A percentile compares a stretch with the other conserved stretches of the same genome.
Conservation (phyloP, 345 rosid genomes). For the Syzygium aromaticum region DNA sequence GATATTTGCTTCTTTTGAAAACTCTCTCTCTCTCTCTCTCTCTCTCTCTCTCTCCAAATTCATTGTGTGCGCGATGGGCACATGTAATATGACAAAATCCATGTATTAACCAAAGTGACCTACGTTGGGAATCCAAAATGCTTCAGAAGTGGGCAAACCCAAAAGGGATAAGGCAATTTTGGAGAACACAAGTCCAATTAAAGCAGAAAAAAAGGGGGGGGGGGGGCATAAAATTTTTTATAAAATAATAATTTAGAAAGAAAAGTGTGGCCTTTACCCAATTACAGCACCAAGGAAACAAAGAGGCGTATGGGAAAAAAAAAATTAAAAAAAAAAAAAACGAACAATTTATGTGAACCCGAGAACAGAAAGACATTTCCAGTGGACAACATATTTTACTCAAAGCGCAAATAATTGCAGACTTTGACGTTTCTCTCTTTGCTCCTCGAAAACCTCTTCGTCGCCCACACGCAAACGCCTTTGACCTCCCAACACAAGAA, state of each 20-base stretch:
- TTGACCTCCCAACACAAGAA: constrained; percentile 27
- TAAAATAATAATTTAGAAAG: background rate
- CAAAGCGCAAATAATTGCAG: constrained; percentile 32
- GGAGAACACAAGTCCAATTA: background rate
- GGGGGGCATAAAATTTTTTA: background rate
- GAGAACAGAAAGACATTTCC: constrained; percentile 5
- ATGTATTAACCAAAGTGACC: background rate
- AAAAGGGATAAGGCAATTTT: background rate
- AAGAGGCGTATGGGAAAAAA: background rate
- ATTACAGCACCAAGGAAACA: background rate
- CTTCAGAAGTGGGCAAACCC: constrained; percentile 22
- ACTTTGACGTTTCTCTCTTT: constrained; percentile 31
- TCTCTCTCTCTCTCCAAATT: background rate
- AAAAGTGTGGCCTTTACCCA: background rate
- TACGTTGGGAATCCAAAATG: constrained; percentile 4
- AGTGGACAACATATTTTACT: constrained; percentile 13
- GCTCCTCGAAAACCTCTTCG: constrained; percentile 14
- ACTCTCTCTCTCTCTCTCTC: background rate
- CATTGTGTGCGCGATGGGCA: background rate
- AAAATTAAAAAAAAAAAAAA: background rate
- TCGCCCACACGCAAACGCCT: constrained; percentile 40
- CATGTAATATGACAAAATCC: background rate
- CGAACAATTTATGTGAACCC: background rate
- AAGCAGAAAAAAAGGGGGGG: background rate
- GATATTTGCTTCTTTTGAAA: background rate